Percentiles rank a stretch among this genome's conserved stretches.
Evolutionary conservation across 2,329 filamentous ascomycete genomes (phyloP).

Genomic region (Aspergillus fumigatus): DNA sequence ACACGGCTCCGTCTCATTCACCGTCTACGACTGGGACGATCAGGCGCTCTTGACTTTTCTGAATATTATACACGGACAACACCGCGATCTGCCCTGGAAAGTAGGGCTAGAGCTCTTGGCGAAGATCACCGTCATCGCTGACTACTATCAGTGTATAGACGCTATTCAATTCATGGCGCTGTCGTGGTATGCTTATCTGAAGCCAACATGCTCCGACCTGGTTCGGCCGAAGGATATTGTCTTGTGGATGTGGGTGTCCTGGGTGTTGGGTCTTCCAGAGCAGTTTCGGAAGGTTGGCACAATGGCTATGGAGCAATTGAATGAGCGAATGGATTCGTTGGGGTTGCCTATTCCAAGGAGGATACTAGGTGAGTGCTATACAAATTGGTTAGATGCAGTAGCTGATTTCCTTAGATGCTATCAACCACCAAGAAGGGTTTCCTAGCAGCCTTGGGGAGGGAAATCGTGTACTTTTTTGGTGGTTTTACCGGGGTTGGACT

Average conservation of each 20-base stretch:
- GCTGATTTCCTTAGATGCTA: neutral
- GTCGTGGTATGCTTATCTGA: neutral
- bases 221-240: neutral
- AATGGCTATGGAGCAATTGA: neutral
- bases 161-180: neutral
- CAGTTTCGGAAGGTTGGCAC: neutral
- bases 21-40: conserved; percentile 6
- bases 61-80: conserved; percentile 7
- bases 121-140: conserved; percentile 1
- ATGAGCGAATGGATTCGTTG: neutral
- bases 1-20: conserved; percentile 7
- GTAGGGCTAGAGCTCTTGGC: conserved; percentile 6
- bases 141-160: conserved; percentile 4
- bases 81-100: conserved; percentile 1
- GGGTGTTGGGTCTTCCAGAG: neutral
- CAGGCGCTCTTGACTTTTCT: conserved; percentile 10
- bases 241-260: neutral
- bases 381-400: no score
- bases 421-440: neutral
- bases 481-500: neutral
- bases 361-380: neutral
- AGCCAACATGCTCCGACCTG: neutral
- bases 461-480: neutral
- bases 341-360: neutral
- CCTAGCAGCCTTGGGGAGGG: neutral